These are phyloP conservation scores for Pontederia crassipes DNA, from an alignment of 176 grass and related monocot genomes.

Conservation along the genomic window DNA sequence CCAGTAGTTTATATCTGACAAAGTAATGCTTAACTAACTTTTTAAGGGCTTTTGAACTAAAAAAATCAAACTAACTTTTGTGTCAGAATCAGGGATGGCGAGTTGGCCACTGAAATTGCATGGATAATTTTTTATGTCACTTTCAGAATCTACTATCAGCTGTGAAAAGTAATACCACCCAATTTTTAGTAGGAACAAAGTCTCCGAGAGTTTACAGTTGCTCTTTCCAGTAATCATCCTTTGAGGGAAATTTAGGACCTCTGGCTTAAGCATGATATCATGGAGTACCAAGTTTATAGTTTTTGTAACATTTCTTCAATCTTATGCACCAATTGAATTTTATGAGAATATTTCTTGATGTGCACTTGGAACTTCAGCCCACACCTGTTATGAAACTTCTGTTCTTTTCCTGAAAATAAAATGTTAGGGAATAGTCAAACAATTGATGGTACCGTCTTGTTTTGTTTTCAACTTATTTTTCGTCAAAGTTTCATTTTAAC, in stretches of 20 bases:
- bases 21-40: no score
- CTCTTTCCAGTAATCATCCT: constrained; percentile 62
- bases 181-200: constrained; percentile 50
- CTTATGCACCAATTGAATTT: background rate
- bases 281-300: no score
- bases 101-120: constrained; percentile 79
- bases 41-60: background rate
- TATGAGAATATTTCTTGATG: no score
- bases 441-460: no score
- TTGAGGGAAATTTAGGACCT: constrained; percentile 5
- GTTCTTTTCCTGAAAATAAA: no score
- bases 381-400: no score
- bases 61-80: background rate
- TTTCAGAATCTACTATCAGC: constrained; percentile 57
- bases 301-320: background rate
- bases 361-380: no score
- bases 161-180: constrained; percentile 46
- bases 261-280: no score
- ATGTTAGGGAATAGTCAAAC: no score
- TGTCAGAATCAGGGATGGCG: constrained; percentile 53
- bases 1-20: background rate
- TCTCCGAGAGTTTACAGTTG: constrained; percentile 70
- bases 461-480: no score
- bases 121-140: constrained; percentile 94
- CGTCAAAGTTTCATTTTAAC: no score